These are phyloP conservation scores for Penicillium griseofulvum DNA, from an alignment of 2,329 filamentous ascomycete genomes.

Conservation along the genomic window DNA sequence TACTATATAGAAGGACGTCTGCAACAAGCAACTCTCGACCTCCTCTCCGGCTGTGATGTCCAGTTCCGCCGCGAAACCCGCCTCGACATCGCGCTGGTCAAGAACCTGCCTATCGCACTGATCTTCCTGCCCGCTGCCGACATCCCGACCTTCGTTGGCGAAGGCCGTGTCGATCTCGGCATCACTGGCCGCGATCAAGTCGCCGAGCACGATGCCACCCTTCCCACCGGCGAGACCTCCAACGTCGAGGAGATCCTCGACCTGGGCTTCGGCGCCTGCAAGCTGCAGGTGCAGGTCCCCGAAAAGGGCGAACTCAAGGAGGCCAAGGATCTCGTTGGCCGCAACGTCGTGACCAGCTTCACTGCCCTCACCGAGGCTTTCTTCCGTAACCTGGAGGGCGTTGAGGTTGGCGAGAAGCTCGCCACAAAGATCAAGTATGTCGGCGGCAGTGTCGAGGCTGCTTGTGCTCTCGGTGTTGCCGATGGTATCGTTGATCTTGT, in stretches of 20 bases:
- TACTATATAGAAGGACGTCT: slow-evolving; percentile 76
- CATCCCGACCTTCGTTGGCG: slow-evolving; percentile 95
- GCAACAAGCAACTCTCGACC: slow-evolving; percentile 80
- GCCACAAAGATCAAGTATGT: slow-evolving; percentile 89
- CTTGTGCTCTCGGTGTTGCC: slow-evolving; percentile 90
- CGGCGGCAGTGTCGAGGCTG: slow-evolving; percentile 94
- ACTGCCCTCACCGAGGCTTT: slow-evolving; percentile 79
- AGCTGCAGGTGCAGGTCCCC: slow-evolving; percentile 94
- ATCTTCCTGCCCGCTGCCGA: slow-evolving; percentile 96
- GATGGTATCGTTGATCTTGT: slow-evolving; percentile 98
- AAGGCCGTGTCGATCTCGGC: slow-evolving; percentile 87
- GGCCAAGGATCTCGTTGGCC: slow-evolving; percentile 78
- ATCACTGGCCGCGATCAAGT: slow-evolving; percentile 95
- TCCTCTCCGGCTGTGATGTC: slow-evolving; percentile 90
- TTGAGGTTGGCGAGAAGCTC: slow-evolving; percentile 41
- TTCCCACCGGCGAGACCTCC: slow-evolving; percentile 39
- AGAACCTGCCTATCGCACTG: slow-evolving; percentile 92
- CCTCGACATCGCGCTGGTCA: slow-evolving; percentile 95
- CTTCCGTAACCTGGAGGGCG: slow-evolving; percentile 72
- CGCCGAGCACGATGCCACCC: slow-evolving; percentile 73
- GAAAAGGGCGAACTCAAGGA: slow-evolving; percentile 71
- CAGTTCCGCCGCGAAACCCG: slow-evolving; percentile 94
- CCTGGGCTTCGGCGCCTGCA: slow-evolving; percentile 85
- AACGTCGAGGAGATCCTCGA: slow-evolving; percentile 86
- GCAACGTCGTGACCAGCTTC: slow-evolving; percentile 94